Conservation (phyloP, 2,329 filamentous ascomycete genomes). For the Cladophialophora carrionii region DNA sequence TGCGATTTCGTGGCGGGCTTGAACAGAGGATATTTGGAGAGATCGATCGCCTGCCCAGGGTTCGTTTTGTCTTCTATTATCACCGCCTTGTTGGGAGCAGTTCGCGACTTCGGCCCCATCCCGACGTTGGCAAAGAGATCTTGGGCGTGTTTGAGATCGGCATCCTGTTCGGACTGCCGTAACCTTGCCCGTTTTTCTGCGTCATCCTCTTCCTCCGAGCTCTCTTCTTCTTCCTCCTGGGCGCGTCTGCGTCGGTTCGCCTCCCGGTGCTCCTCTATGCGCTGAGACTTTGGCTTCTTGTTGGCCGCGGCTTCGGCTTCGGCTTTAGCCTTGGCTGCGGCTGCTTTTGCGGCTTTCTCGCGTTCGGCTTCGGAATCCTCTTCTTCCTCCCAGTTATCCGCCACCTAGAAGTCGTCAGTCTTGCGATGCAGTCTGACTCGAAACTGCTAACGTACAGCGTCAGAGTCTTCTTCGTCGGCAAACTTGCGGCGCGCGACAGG, state of each 20-base stretch:
- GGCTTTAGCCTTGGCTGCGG: constrained; percentile 83
- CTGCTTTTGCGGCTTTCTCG: constrained; percentile 88
- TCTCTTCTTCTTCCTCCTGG: constrained; percentile 60
- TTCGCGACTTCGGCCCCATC: constrained; percentile 70
- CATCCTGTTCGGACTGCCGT: constrained; percentile 78
- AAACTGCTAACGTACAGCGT: constrained; percentile 63
- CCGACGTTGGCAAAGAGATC: constrained; percentile 82
- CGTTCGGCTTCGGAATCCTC: constrained; percentile 97
- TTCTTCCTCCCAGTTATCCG: constrained; percentile 95
- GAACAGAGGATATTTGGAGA: constrained; percentile 79
- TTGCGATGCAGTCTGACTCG: constrained; percentile 2
- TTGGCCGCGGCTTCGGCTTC: constrained; percentile 84
- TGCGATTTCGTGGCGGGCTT: constrained; percentile 85
- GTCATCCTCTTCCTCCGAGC: constrained; percentile 74
- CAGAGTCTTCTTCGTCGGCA: constrained; percentile 86
- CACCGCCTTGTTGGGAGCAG: constrained; percentile 64
- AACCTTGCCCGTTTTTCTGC: constrained; percentile 74
- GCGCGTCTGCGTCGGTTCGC: constrained; percentile 63
- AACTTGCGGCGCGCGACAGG: constrained; percentile 69
- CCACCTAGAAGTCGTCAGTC: constrained; percentile 61
- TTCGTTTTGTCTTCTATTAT: constrained; percentile 73
- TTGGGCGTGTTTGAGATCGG: constrained; percentile 85
- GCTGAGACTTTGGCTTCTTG: constrained; percentile 86
- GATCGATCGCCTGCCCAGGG: constrained; percentile 77
- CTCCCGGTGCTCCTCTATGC: constrained; percentile 77